Evolutionary conservation across 2,329 filamentous ascomycete genomes (phyloP).

Genomic region (Rhynchosporium graminicola): DNA sequence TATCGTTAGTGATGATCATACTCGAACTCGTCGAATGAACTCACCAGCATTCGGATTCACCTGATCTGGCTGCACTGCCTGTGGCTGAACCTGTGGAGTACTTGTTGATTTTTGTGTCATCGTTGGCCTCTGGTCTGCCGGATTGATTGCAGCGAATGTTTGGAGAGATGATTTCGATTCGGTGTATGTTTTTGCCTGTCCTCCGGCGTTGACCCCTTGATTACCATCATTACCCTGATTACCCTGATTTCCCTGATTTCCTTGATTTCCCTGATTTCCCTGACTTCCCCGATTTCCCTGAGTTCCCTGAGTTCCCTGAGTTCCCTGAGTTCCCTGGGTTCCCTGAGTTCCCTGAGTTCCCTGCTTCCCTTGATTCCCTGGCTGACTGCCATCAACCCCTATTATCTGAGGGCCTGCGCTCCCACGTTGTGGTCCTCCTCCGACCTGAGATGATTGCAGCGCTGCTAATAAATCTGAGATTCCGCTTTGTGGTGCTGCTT

Average conservation of each 20-base stretch:
- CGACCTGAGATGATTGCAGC: slow-evolving; percentile 24
- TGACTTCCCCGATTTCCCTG: neutral
- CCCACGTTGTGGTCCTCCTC: slow-evolving; percentile 16
- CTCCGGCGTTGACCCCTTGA: neutral
- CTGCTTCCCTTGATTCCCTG: slow-evolving; percentile 7
- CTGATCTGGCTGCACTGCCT: slow-evolving; percentile 5
- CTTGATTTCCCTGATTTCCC: neutral
- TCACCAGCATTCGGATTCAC: slow-evolving; percentile 11
- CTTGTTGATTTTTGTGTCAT: slow-evolving; percentile 31
- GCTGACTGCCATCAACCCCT: neutral
- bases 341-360: no score
- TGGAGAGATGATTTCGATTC: slow-evolving; percentile 40
- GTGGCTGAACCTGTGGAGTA: slow-evolving; percentile 27
- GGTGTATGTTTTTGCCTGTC: slow-evolving; percentile 36
- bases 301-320: no score
- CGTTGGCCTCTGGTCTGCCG: slow-evolving; percentile 29
- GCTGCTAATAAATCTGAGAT: slow-evolving; percentile 32
- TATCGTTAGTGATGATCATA: slow-evolving; percentile 2
- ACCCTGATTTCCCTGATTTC: neutral
- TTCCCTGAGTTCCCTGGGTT: no score
- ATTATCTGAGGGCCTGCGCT: slow-evolving; percentile 8
- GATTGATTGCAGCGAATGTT: slow-evolving; percentile 23
- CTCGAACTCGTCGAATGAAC: neutral
- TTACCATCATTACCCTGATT: neutral
- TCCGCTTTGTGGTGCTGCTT: slow-evolving; percentile 22